Evolutionary conservation across 306 rosid genomes (phyloP).

Genomic region (Coriaria nepalensis): DNA sequence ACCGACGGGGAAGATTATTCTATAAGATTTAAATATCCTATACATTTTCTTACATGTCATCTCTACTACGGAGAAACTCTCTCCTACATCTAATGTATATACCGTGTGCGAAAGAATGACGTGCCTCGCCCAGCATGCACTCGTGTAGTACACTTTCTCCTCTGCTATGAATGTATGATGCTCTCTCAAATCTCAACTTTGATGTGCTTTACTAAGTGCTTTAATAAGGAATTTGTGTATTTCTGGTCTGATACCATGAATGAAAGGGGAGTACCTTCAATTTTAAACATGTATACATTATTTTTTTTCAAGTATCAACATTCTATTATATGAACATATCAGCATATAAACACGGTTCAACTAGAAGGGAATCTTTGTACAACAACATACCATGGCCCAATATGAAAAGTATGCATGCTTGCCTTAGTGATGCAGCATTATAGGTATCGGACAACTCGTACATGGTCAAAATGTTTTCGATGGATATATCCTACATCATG

Average conservation of each 20-base stretch:
- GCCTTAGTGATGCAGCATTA: conserved; percentile 43
- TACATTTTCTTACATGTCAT: too few species aligned
- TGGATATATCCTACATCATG: conserved; percentile 39
- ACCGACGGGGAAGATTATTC: too few species aligned
- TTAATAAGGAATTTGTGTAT: conserved; percentile 18
- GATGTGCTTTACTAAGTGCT: conserved; percentile 21
- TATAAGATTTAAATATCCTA: too few species aligned
- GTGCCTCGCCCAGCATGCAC: neutral
- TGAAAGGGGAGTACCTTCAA: conserved; percentile 31
- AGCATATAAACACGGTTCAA: neutral
- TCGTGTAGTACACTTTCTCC: neutral
- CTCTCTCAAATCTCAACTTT: conserved; percentile 5
- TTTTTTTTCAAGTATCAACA: neutral
- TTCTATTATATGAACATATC: too few species aligned
- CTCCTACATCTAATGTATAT: too few species aligned
- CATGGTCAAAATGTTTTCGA: conserved; percentile 34
- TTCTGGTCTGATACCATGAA: conserved; percentile 26
- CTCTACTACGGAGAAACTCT: too few species aligned
- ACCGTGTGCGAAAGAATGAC: too few species aligned
- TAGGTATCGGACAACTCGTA: conserved; percentile 42
- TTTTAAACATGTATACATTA: neutral
- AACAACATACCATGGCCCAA: conserved; percentile 45
- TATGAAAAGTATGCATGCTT: conserved; percentile 47
- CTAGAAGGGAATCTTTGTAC: neutral
- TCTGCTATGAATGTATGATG: neutral